Conservation (phyloP, 1,139 yeast species). For the Saccharomyces hybrid region DNA sequence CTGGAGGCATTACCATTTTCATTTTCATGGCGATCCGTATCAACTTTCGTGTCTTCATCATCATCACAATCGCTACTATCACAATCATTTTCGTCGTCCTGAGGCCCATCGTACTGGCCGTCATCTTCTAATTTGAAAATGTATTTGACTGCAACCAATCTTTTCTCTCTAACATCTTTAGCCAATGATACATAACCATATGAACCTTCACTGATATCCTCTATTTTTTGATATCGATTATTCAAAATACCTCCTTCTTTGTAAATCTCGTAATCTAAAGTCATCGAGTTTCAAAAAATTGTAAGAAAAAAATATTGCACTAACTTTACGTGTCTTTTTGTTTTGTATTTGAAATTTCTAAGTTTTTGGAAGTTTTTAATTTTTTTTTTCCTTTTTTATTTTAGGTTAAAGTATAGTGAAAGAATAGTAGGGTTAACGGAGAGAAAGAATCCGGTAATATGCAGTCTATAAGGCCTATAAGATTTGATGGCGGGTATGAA, state of each 20-base stretch:
- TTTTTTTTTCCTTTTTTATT: neutral
- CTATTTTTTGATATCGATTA: constrained; percentile 58
- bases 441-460: neutral
- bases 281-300: constrained; percentile 9
- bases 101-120: neutral
- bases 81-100: constrained; percentile 21
- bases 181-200: constrained; percentile 90
- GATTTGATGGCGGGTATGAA: neutral
- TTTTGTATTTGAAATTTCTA: neutral
- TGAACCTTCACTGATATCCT: constrained; percentile 85
- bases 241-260: constrained; percentile 57
- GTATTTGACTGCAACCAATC: constrained; percentile 77
- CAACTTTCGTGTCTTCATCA: constrained; percentile 4
- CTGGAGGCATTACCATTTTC: constrained; percentile 2
- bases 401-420: neutral
- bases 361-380: neutral
- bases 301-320: neutral
- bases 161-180: constrained; percentile 49
- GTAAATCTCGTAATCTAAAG: constrained; percentile 38
- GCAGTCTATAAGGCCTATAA: neutral
- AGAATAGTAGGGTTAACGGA: neutral
- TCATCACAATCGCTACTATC: constrained; percentile 10
- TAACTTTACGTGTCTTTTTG: neutral
- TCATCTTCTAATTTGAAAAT: constrained; percentile 39
- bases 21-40: constrained; percentile 8